phyloP scores from a whole-genome alignment of 2,329 filamentous ascomycete species.

The Aureobasidium sp. region DNA sequence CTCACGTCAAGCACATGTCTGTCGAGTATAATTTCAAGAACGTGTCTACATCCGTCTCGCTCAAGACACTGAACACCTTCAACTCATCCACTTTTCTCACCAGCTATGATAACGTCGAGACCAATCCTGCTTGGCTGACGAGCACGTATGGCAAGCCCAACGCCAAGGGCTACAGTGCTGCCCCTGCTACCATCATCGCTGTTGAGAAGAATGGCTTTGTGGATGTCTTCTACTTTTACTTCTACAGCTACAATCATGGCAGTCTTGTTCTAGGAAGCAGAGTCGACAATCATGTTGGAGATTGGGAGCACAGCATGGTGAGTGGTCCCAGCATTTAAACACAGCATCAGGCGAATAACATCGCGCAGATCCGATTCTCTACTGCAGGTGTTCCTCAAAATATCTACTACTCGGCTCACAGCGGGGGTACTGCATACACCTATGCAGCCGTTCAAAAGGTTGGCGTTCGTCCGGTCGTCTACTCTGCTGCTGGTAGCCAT shows the following conservation, averaged over 20 bases:
- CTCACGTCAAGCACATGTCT: slow-evolving; percentile 8
- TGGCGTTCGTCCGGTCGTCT: background rate
- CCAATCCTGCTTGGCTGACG: slow-evolving; percentile 4
- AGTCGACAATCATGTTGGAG: slow-evolving; percentile 12
- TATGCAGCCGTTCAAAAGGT: slow-evolving; percentile 4
- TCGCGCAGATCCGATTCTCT: background rate
- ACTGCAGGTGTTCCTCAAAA: background rate
- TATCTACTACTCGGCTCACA: slow-evolving; percentile 9
- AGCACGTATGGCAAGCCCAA: slow-evolving; percentile 4
- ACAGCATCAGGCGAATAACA: background rate
- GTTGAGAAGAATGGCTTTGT: background rate
- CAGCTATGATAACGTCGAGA: slow-evolving; percentile 6
- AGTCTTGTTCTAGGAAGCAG: background rate
- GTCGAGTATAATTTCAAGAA: slow-evolving; percentile 2
- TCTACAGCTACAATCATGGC: slow-evolving; percentile 11
- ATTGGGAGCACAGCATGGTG: slow-evolving; percentile 10
- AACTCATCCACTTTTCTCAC: background rate
- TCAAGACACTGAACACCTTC: background rate
- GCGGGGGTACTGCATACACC: background rate
- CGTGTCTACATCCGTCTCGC: background rate
- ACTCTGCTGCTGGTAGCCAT: slow-evolving; percentile 1
- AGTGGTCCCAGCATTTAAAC: too few relatives aligned
- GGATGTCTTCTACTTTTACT: slow-evolving; percentile 9
- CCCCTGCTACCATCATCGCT: slow-evolving; percentile 12
- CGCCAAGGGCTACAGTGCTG: slow-evolving; percentile 2